Evolutionary conservation across 345 rosid species (phyloP).

Genomic region (Eucalyptus regnans): DNA sequence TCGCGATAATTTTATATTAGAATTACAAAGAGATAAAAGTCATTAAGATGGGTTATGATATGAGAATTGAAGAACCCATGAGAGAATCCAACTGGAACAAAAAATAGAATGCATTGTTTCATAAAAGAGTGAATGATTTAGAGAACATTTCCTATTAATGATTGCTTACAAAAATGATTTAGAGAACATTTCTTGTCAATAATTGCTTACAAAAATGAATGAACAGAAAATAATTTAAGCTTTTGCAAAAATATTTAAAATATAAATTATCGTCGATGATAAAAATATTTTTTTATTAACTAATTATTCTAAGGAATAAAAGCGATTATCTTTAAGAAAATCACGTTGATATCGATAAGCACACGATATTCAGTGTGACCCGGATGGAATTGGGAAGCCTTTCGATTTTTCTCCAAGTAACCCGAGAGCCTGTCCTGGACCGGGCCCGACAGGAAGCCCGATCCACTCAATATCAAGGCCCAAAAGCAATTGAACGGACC

Average conservation of each 20-base stretch:
- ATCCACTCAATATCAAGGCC: background rate
- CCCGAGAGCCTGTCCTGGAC: background rate
- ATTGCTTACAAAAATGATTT: too few species aligned
- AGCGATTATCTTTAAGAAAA: too few species aligned
- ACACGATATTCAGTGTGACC: background rate
- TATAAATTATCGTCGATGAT: fast-evolving
- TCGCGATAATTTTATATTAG: fast-evolving
- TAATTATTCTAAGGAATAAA: too few species aligned
- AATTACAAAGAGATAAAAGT: background rate
- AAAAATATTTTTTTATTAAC: too few species aligned
- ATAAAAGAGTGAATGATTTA: too few species aligned
- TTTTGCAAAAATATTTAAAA: too few species aligned
- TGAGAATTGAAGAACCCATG: fast-evolving
- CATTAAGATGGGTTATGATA: background rate
- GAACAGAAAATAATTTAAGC: too few species aligned
- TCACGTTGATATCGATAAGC: background rate
- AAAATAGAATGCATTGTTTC: background rate
- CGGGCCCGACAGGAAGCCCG: background rate
- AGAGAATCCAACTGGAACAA: background rate
- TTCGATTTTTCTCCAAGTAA: background rate
- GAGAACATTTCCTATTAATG: too few species aligned
- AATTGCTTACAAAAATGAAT: too few species aligned
- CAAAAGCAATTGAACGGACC: background rate
- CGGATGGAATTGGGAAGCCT: background rate
- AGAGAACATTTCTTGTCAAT: fast-evolving